These are phyloP conservation scores for Aspergillus steynii DNA, from an alignment of 495 filamentous ascomycete species.

Conservation along the genomic window DNA sequence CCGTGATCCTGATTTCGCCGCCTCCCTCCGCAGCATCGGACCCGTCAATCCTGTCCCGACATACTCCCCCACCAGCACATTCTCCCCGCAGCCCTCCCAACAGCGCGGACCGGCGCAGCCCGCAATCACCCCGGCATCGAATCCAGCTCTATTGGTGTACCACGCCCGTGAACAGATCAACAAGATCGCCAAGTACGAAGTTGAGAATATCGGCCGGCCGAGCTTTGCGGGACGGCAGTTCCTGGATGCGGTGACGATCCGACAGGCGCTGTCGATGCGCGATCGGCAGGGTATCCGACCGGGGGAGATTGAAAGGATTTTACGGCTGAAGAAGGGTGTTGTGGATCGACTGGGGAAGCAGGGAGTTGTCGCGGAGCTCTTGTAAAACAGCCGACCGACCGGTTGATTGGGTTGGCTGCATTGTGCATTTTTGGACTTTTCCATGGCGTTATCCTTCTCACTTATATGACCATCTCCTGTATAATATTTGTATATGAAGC, in stretches of 20 bases:
- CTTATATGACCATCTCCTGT: not conserved
- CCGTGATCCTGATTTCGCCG: slow-evolving; percentile 63
- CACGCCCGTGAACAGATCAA: slow-evolving; percentile 42
- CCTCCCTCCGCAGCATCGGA: slow-evolving; percentile 62
- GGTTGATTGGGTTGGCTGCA: not conserved
- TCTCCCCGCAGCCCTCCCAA: slow-evolving; percentile 28
- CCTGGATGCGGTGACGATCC: slow-evolving; percentile 61
- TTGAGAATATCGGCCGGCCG: slow-evolving; percentile 41
- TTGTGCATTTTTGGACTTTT: not conserved
- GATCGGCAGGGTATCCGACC: slow-evolving; percentile 51
- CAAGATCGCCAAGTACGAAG: slow-evolving; percentile 54
- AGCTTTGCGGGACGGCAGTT: slow-evolving; percentile 51
- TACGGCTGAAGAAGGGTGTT: slow-evolving; percentile 60
- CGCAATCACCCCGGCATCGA: slow-evolving; percentile 51
- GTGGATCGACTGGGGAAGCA: slow-evolving; percentile 53
- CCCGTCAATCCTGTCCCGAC: slow-evolving; percentile 63
- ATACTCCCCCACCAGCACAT: slow-evolving; percentile 55
- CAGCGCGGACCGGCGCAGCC: slow-evolving; percentile 21
- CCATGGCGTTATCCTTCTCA: not conserved
- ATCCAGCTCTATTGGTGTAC: slow-evolving; percentile 55
- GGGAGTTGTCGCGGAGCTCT: slow-evolving; percentile 43
- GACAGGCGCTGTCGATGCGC: slow-evolving; percentile 61
- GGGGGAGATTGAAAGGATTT: slow-evolving; percentile 57
- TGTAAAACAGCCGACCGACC: not conserved
- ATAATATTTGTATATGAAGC: not conserved